Base-by-base conservation (phyloP, 148 eudicot species). In the Fagopyrum homotropicum region DNA sequence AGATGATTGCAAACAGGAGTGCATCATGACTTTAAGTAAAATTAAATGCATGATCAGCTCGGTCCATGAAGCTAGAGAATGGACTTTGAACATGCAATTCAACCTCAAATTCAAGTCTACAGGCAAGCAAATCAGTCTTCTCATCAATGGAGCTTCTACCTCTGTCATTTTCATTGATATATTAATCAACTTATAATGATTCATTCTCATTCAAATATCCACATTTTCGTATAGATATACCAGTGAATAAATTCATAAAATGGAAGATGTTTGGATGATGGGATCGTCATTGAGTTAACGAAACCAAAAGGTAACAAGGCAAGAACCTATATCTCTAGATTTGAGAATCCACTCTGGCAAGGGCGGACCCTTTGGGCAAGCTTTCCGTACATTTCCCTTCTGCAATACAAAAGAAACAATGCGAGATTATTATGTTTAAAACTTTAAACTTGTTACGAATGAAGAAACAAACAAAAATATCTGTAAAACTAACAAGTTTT, bases 371-470 rank as follows among this genome's bases (percentile, higher is more conserved):
- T 77, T 78, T 35, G 90, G 98, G 81, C 97, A 94, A 72, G 97
- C 95, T 82, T 94, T 94, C 12, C 96, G 97, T 52, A 87, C 90
- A 91, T 91, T 89, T 61, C 90, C 83, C 76, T 97, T 87, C 98
- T 94, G 82, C 78, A 81, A 68, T 56, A 81, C 51, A 79, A 78
- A 64, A 72, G 40, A 76, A 72, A 26, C 55, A 26, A 22, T 49
- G 50, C 45, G 40, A 26, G 50, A 43, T 63, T 15, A 63, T 15
- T 29, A 45, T 14, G 44, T 48, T 5, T 45, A 19, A 16, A 6
- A 45, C 30, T 12, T 40, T 11, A 14, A 75, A 22, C 12, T 7
- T 19, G 11, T 19, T 19, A 46, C 1, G 66, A 1, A 74, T 56
- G 47, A 40, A 45, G 16, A 63, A 40, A 30, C 26, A 16, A 51